These are phyloP conservation scores for Carnegiea gigantea DNA, from an alignment of 179 eudicot genomes.

Conservation along the genomic window DNA sequence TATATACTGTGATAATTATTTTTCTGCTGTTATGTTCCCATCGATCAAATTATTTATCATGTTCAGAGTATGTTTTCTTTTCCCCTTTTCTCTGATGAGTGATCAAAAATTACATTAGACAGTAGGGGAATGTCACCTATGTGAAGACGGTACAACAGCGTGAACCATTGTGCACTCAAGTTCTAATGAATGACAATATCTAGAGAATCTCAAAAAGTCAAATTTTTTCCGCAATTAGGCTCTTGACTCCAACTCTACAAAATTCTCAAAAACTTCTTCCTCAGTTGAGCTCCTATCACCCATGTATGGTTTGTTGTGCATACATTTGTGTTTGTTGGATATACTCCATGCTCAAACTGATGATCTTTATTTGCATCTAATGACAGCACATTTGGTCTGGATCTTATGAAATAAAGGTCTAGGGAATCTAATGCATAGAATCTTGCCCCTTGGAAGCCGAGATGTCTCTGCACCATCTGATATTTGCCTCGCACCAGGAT, in stretches of 20 bases:
- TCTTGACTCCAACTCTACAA: not conserved
- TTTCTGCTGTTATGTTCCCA: not conserved
- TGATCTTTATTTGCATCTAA: not conserved
- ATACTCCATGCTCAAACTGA: not conserved
- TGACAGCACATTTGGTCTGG: not conserved
- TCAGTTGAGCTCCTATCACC: not conserved
- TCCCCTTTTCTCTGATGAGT: not conserved
- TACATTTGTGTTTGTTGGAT: not conserved
- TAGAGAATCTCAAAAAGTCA: not conserved
- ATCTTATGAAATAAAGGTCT: not conserved
- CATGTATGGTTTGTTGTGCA: not conserved
- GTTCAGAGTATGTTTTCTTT: not conserved
- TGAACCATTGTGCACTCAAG: not conserved
- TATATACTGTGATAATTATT: not conserved
- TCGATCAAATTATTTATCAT: not conserved
- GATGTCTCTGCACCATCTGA: too few relatives aligned
- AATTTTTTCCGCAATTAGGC: not conserved
- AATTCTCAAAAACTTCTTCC: not conserved
- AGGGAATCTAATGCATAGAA: not conserved
- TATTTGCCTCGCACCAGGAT: too few relatives aligned
- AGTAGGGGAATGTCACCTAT: not conserved
- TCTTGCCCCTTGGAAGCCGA: not conserved
- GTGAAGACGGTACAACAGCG: not conserved
- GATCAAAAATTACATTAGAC: not conserved
- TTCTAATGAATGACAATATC: not conserved